Evolutionary conservation across 495 filamentous ascomycete genomes (phyloP).

Genomic region (Penicillium psychrofluorescens): DNA sequence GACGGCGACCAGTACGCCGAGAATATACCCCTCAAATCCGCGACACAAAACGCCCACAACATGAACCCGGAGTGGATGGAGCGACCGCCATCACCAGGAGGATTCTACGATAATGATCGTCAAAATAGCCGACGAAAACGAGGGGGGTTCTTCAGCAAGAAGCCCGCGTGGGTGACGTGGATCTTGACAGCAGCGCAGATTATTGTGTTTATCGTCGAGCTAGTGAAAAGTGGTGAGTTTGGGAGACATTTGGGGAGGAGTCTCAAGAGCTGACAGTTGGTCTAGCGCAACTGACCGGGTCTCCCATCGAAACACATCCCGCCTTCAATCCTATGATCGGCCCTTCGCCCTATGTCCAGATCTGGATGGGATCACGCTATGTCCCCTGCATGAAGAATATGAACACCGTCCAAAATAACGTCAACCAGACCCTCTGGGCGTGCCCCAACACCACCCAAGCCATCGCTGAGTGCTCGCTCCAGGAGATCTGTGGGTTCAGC

Average conservation of each 20-base stretch:
- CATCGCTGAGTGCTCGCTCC: conserved; percentile 57
- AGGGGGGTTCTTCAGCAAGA: conserved; percentile 48
- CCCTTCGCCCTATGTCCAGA: conserved; percentile 79
- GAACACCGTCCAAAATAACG: conserved; percentile 52
- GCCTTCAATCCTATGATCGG: conserved; percentile 95
- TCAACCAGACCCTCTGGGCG: conserved; percentile 48
- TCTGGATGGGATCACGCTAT: conserved; percentile 94
- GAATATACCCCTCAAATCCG: conserved; percentile 42
- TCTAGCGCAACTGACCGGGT: conserved; percentile 35
- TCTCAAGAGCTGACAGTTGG: conserved; percentile 5
- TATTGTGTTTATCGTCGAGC: conserved; percentile 82
- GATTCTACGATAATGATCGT: conserved; percentile 5
- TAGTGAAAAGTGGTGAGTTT: conserved; percentile 69
- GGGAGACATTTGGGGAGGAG: not conserved
- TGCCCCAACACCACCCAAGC: conserved; percentile 69
- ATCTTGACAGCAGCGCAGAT: conserved; percentile 70
- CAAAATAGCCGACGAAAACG: conserved; percentile 19
- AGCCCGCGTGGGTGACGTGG: conserved; percentile 78
- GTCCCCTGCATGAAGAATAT: conserved; percentile 91
- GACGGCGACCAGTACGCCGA: conserved; percentile 43
- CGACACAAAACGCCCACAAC: conserved; percentile 18
- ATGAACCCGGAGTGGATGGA: conserved; percentile 33
- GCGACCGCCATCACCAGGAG: conserved; percentile 30
- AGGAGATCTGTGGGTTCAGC: conserved; percentile 72
- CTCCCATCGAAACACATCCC: conserved; percentile 79